Percentiles rank a stretch among this genome's conserved stretches.
Conservation (phyloP, 1,284 basidiomycete species). For the Leccinum pachyderme region DNA sequence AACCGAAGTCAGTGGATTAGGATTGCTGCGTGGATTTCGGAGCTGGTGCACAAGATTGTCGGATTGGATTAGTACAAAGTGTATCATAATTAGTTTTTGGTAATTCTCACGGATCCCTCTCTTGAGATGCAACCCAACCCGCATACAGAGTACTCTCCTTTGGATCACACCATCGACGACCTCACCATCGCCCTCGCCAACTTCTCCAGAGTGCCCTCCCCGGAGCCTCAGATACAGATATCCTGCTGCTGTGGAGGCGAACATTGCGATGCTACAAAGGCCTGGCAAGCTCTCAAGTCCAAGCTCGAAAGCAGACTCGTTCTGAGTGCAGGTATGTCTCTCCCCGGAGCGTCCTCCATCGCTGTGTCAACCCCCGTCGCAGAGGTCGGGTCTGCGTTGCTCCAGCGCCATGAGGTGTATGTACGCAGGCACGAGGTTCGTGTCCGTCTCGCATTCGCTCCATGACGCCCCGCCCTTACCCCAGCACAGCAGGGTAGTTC, state of each 20-base stretch:
- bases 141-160: constrained; percentile 48
- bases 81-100: not conserved
- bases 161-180: constrained; percentile 71
- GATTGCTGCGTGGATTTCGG: constrained; percentile 73
- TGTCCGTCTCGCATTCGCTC: constrained; percentile 16
- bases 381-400: constrained; percentile 91
- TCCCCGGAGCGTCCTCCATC: not conserved
- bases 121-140: not conserved
- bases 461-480: constrained; percentile 12
- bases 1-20: constrained; percentile 57
- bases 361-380: constrained; percentile 9
- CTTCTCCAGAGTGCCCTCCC: constrained; percentile 68
- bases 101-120: constrained; percentile 23
- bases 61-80: constrained; percentile 34
- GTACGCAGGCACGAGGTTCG: constrained; percentile 69
- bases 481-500: constrained; percentile 17
- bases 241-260: constrained; percentile 67
- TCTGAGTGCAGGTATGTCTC: constrained; percentile 74
- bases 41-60: constrained; percentile 58
- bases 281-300: constrained; percentile 66
- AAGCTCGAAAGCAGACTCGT: constrained; percentile 74
- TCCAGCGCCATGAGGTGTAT: constrained; percentile 85
- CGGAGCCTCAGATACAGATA: constrained; percentile 51
- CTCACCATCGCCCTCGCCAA: constrained; percentile 67
- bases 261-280: constrained; percentile 58